Evolutionary conservation across 2,329 filamentous ascomycete genomes (phyloP).

Genomic region (Claviceps arundinis): DNA sequence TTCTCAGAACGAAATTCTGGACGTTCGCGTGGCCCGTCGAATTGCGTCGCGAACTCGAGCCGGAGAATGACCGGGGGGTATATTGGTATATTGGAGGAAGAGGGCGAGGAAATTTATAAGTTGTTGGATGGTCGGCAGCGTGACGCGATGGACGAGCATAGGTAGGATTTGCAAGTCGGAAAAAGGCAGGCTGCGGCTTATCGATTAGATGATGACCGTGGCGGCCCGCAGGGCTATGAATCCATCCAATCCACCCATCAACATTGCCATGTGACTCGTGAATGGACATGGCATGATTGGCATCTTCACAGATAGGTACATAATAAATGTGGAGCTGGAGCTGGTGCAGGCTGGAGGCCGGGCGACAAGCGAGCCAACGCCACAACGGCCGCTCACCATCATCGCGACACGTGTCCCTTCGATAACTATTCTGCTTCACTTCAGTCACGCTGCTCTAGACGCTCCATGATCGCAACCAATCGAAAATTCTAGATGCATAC

Average conservation of each 20-base stretch:
- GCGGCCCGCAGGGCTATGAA: background rate
- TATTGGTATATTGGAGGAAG: background rate
- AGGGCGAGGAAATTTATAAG: background rate
- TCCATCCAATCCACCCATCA: background rate
- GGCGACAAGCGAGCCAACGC: background rate
- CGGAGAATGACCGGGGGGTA: no score
- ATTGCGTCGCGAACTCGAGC: background rate
- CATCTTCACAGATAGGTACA: background rate
- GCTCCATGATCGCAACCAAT: background rate
- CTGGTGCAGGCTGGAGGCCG: background rate
- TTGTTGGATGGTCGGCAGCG: background rate
- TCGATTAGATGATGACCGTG: conserved; percentile 4
- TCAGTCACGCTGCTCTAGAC: background rate
- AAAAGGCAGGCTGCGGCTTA: background rate
- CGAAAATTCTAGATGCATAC: no score
- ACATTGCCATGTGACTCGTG: background rate
- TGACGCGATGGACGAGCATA: background rate
- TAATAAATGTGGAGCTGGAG: background rate
- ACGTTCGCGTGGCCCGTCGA: background rate
- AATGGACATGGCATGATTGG: no score
- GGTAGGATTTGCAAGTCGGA: background rate
- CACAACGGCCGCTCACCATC: background rate
- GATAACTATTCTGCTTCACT: background rate
- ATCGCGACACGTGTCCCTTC: background rate
- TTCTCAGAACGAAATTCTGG: background rate